phyloP scores from a whole-genome alignment of 805 yeast species.

The Metschnikowia rubicola region DNA sequence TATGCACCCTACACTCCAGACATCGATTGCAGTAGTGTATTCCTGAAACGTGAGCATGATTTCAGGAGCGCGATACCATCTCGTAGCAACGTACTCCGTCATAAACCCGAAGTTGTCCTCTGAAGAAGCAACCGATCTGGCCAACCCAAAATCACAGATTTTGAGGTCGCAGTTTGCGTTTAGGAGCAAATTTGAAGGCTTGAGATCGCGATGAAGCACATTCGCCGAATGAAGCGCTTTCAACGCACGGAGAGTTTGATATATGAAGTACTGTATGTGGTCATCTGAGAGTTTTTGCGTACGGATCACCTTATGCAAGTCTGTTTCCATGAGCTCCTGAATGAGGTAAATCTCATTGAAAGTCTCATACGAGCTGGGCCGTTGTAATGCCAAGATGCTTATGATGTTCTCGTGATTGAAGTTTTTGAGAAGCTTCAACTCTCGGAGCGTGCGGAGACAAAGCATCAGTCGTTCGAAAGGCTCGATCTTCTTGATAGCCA shows the following conservation, averaged over 20 bases:
- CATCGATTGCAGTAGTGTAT: slow-evolving; percentile 91
- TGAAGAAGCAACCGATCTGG: slow-evolving; percentile 59
- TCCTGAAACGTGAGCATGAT: slow-evolving; percentile 93
- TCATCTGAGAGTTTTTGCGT: slow-evolving; percentile 85
- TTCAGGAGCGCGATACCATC: slow-evolving; percentile 98
- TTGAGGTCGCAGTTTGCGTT: slow-evolving; percentile 93
- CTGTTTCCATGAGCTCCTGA: slow-evolving; percentile 87
- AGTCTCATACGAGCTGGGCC: slow-evolving; percentile 69
- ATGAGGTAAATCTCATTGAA: slow-evolving; percentile 86
- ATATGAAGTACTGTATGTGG: slow-evolving; percentile 89
- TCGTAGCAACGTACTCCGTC: slow-evolving; percentile 97
- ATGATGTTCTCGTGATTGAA: slow-evolving; percentile 94
- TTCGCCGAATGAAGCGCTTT: slow-evolving; percentile 93
- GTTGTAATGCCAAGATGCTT: slow-evolving; percentile 82
- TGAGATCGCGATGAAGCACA: slow-evolving; percentile 88
- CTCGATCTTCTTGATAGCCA: slow-evolving; percentile 93
- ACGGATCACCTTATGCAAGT: slow-evolving; percentile 73
- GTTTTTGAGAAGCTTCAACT: slow-evolving; percentile 81
- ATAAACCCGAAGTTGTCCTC: slow-evolving; percentile 73
- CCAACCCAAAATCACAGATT: slow-evolving; percentile 92
- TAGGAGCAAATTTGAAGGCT: slow-evolving; percentile 81
- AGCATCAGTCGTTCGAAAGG: slow-evolving; percentile 90
- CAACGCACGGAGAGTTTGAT: slow-evolving; percentile 85
- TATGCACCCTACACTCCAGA: slow-evolving; percentile 97
- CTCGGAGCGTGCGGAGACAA: slow-evolving; percentile 84